phyloP scores from a whole-genome alignment of 495 filamentous ascomycete genomes.

The Penicillium psychrofluorescens region DNA sequence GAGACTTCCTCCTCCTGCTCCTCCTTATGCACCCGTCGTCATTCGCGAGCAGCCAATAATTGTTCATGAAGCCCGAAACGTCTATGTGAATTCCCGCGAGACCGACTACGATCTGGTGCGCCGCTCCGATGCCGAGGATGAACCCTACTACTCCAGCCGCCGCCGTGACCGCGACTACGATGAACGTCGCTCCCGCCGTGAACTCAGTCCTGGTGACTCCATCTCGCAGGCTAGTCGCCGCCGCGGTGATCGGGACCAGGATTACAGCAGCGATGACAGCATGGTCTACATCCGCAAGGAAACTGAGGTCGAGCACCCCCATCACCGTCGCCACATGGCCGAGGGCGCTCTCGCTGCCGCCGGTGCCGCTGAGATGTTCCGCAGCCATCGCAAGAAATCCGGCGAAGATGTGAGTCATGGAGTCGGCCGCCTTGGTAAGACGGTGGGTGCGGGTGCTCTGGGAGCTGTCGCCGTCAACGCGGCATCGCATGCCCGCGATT shows the following conservation, averaged over 20 bases:
- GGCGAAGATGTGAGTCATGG: constrained; percentile 51
- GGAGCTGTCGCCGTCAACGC: constrained; percentile 79
- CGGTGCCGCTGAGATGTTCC: constrained; percentile 66
- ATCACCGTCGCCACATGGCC: constrained; percentile 73
- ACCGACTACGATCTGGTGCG: constrained; percentile 63
- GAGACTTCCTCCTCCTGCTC: constrained; percentile 43
- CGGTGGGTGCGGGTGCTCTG: constrained; percentile 71
- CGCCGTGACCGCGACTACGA: constrained; percentile 52
- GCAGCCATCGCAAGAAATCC: constrained; percentile 55
- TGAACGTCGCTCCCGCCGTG: constrained; percentile 42
- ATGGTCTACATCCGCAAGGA: constrained; percentile 52
- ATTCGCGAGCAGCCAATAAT: constrained; percentile 72
- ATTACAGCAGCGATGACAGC: constrained; percentile 59
- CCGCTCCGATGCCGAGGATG: constrained; percentile 48
- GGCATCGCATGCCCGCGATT: constrained; percentile 61
- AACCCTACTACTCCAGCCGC: constrained; percentile 60
- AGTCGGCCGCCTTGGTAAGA: constrained; percentile 61
- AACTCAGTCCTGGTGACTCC: constrained; percentile 53
- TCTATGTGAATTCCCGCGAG: constrained; percentile 59
- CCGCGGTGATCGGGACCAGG: constrained; percentile 27
- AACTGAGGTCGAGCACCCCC: constrained; percentile 40
- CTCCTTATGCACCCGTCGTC: constrained; percentile 51
- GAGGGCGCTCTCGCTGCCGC: constrained; percentile 79
- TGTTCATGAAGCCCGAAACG: constrained; percentile 63
- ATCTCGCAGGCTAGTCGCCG: constrained; percentile 43